Conservation (phyloP, 1,284 basidiomycete species). For the Tylopilus sp. region DNA sequence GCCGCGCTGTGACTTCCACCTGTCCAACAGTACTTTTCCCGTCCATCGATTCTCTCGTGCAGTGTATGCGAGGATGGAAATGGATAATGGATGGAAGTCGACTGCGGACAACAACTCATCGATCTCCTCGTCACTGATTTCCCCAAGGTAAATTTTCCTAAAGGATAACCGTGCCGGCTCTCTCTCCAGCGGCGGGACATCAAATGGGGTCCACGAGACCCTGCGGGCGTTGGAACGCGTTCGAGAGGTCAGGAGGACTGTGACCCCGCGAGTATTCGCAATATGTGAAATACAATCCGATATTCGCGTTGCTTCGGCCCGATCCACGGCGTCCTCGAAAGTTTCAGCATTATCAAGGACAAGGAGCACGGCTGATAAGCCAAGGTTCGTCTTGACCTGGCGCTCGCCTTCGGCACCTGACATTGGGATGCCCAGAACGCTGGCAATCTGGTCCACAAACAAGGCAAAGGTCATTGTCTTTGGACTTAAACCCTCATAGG, state of each 20-base stretch:
- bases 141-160: no score
- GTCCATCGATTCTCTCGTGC: background rate
- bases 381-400: background rate
- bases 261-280: background rate
- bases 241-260: background rate
- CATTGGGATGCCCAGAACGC: background rate
- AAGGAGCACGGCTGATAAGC: background rate
- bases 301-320: no score
- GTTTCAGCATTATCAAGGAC: no score
- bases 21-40: background rate
- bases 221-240: background rate
- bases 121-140: no score
- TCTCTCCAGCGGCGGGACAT: background rate
- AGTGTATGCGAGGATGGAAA: background rate
- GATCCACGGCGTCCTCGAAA: no score
- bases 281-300: background rate
- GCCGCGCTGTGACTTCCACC: background rate
- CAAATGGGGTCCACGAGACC: background rate
- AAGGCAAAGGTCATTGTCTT: background rate
- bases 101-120: no score
- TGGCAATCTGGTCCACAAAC: background rate
- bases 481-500: background rate
- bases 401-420: background rate
- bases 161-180: background rate
- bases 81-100: no score